A percentile compares a stretch with the other conserved stretches of the same genome.
These are phyloP conservation scores for Beauveria caledonica DNA, from an alignment of 2,329 filamentous ascomycete genomes.

Conservation along the genomic window DNA sequence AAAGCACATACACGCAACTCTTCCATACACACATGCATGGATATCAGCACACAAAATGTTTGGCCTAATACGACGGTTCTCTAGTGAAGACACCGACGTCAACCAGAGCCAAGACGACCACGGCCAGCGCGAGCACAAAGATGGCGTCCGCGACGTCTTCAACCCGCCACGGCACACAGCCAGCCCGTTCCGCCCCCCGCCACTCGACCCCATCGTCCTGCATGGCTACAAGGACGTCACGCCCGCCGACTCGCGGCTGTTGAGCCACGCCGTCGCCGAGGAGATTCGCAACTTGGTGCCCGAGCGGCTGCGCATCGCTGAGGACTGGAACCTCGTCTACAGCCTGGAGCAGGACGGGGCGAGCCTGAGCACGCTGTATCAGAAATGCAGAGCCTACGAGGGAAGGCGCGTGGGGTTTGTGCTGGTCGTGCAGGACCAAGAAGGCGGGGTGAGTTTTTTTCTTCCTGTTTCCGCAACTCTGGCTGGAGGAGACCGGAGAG, in stretches of 20 bases:
- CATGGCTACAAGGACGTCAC: conserved; percentile 57
- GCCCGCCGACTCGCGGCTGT: conserved; percentile 50
- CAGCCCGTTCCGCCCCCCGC: conserved; percentile 80
- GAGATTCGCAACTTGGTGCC: conserved; percentile 88
- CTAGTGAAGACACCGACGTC: conserved; percentile 34
- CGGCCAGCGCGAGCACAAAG: conserved; percentile 20
- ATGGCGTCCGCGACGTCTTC: conserved; percentile 52
- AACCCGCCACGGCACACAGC: conserved; percentile 44
- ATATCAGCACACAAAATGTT: conserved; percentile 32
- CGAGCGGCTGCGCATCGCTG: conserved; percentile 74
- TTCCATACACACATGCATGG: not conserved
- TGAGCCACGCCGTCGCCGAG: conserved; percentile 71
- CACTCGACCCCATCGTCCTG: conserved; percentile 72
- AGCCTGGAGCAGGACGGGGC: conserved; percentile 89
- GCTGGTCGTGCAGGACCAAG: conserved; percentile 72
- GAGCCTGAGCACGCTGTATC: conserved; percentile 77
- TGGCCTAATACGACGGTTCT: conserved; percentile 61
- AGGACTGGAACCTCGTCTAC: conserved; percentile 81
- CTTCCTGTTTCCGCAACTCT: not conserved
- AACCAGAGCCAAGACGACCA: conserved; percentile 20
- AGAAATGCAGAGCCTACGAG: conserved; percentile 60
- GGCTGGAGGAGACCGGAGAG: not conserved
- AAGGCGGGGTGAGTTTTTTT: conserved; percentile 50
- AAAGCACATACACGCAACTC: conserved; percentile 3
- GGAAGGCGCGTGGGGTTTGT: conserved; percentile 77